These are phyloP conservation scores for Neofusicoccum kwambonambiense DNA, from an alignment of 2,329 filamentous ascomycete genomes.

Conservation along the genomic window DNA sequence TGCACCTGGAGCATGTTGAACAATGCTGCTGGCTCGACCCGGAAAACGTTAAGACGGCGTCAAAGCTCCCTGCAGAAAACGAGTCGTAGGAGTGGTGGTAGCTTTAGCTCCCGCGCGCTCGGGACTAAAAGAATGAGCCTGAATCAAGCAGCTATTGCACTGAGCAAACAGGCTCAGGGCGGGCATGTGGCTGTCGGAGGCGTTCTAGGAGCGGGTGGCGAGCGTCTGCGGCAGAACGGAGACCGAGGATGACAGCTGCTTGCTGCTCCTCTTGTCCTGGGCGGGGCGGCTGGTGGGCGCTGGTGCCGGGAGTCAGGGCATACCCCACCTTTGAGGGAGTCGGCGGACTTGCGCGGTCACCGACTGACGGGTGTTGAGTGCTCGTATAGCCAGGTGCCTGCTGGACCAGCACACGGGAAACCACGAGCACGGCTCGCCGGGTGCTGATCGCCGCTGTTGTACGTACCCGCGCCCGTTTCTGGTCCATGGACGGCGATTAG, in stretches of 20 bases:
- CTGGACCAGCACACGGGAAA: neutral
- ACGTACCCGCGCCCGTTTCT: neutral
- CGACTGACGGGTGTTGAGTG: neutral
- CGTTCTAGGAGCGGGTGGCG: too few species aligned
- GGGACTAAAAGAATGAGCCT: neutral
- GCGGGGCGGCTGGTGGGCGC: neutral
- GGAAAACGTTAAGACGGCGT: neutral
- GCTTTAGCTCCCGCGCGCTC: neutral
- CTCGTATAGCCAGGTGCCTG: neutral
- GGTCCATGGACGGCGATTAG: neutral
- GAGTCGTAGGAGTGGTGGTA: neutral
- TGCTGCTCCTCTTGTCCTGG: neutral
- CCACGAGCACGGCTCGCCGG: neutral
- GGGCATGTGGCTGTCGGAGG: too few species aligned
- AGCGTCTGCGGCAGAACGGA: neutral
- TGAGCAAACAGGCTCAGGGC: neutral
- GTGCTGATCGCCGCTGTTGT: neutral
- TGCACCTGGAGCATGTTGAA: slow-evolving; percentile 40
- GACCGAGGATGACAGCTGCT: neutral
- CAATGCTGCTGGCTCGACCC: neutral
- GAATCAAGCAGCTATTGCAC: neutral
- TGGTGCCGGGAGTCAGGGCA: neutral
- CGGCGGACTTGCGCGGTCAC: neutral
- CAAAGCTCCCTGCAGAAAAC: neutral
- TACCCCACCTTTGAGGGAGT: slow-evolving; percentile 1